Evolutionary conservation across 2,329 filamentous ascomycete species (phyloP).

Genomic region (Talaromyces funiculosus): DNA sequence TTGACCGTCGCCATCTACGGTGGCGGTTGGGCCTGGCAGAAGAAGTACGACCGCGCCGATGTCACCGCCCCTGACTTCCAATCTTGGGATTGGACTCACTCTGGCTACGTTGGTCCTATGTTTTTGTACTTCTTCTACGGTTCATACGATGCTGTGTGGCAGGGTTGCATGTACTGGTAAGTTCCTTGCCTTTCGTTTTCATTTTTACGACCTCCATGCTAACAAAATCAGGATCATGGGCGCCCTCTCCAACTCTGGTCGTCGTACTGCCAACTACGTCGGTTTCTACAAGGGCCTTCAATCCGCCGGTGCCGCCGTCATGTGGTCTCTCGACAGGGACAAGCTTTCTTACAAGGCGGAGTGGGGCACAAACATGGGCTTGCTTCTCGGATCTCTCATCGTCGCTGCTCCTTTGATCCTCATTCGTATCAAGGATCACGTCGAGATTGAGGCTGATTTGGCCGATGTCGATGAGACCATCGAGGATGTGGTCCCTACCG

Average conservation of each 20-base stretch:
- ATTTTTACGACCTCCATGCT: neutral
- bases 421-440: constrained; percentile 68
- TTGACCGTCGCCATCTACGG: constrained; percentile 66
- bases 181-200: constrained; percentile 13
- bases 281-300: constrained; percentile 81
- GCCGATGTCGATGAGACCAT: constrained; percentile 74
- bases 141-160: constrained; percentile 63
- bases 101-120: constrained; percentile 18
- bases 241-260: constrained; percentile 76
- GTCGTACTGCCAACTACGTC: constrained; percentile 77
- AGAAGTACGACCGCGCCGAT: constrained; percentile 10
- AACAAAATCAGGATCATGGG: constrained; percentile 63
- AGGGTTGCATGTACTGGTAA: constrained; percentile 71
- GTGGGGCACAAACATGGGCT: constrained; percentile 64
- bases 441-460: constrained; percentile 70
- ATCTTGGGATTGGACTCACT: constrained; percentile 16
- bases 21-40: constrained; percentile 52
- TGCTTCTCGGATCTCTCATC: constrained; percentile 56
- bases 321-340: constrained; percentile 24
- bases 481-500: constrained; percentile 55
- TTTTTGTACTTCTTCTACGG: constrained; percentile 55
- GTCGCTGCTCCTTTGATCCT: constrained; percentile 71
- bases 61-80: neutral
- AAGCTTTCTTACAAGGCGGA: constrained; percentile 59
- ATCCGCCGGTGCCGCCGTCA: constrained; percentile 69